phyloP scores from a whole-genome alignment of 352 stramenopile genomes.

The Phytophthora lateralis region DNA sequence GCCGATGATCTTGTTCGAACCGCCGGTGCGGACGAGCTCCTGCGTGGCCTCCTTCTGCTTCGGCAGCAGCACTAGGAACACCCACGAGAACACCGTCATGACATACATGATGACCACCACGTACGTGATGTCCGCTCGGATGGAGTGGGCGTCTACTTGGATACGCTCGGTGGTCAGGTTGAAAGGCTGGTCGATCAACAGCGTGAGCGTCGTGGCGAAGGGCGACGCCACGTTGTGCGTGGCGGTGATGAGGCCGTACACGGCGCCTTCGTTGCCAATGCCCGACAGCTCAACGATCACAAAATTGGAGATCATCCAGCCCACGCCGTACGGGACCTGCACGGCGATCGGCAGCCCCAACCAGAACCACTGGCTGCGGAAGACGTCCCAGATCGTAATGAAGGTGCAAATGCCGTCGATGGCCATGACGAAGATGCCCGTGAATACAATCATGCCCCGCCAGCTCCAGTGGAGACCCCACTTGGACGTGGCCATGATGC shows the following conservation, averaged over 20 bases:
- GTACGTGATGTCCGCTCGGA: slow-evolving; percentile 49
- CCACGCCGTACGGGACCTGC: slow-evolving; percentile 40
- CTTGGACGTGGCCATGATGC: slow-evolving; percentile 42
- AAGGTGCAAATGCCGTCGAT: slow-evolving; percentile 39
- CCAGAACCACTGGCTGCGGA: slow-evolving; percentile 46
- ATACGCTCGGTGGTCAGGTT: slow-evolving; percentile 35
- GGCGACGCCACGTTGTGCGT: slow-evolving; percentile 39
- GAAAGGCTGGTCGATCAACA: slow-evolving; percentile 42
- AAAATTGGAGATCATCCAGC: slow-evolving; percentile 50
- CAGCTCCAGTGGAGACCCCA: slow-evolving; percentile 42
- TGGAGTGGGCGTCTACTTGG: slow-evolving; percentile 30
- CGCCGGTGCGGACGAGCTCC: slow-evolving; percentile 34
- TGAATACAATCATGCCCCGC: slow-evolving; percentile 40
- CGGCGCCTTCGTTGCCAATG: slow-evolving; percentile 47
- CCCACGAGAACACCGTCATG: slow-evolving; percentile 38
- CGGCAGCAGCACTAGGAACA: slow-evolving; percentile 33
- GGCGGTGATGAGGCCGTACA: slow-evolving; percentile 47
- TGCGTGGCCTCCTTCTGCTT: slow-evolving; percentile 41
- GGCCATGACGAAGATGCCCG: slow-evolving; percentile 27
- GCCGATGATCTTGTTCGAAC: slow-evolving; percentile 35
- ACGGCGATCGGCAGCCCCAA: slow-evolving; percentile 39
- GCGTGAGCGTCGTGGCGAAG: slow-evolving; percentile 38
- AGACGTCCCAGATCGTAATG: slow-evolving; percentile 38
- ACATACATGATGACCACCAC: slow-evolving; percentile 43
- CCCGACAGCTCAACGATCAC: slow-evolving; percentile 44